Conservation (phyloP, 129 eudicot genomes). For the Escallonia rubra region DNA sequence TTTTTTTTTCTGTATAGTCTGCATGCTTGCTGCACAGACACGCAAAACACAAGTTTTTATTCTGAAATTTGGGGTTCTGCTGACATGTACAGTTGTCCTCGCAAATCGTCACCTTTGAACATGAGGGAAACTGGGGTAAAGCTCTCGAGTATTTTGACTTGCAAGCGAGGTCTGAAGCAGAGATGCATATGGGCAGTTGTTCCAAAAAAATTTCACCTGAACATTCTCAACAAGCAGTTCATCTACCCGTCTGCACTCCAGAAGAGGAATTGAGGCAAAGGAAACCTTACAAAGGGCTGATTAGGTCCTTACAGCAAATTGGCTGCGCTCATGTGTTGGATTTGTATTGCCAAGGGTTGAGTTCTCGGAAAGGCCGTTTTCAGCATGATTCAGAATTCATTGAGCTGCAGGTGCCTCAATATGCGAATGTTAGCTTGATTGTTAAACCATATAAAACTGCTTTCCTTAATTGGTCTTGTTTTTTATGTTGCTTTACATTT, state of each 20-base stretch:
- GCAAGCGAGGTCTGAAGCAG: slow-evolving; percentile 64
- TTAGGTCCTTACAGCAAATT: slow-evolving; percentile 85
- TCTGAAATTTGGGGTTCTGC: slow-evolving; percentile 4
- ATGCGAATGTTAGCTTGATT: background rate
- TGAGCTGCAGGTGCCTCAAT: slow-evolving; percentile 82
- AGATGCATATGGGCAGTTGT: slow-evolving; percentile 22
- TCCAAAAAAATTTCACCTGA: slow-evolving; percentile 25
- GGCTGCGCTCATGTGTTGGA: slow-evolving; percentile 93
- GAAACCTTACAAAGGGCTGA: slow-evolving; percentile 81
- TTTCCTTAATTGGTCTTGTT: background rate
- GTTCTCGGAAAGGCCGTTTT: slow-evolving; percentile 65
- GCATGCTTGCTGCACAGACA: too few relatives aligned
- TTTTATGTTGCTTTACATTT: background rate
- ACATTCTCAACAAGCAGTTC: slow-evolving; percentile 18
- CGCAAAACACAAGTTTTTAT: background rate
- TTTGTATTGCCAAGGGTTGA: slow-evolving; percentile 86
- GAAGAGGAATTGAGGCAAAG: slow-evolving; percentile 52
- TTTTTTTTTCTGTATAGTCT: too few relatives aligned
- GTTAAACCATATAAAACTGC: background rate
- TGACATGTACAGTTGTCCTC: slow-evolving; percentile 61
- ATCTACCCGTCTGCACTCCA: slow-evolving; percentile 23
- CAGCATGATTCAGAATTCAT: slow-evolving; percentile 79
- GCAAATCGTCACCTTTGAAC: slow-evolving; percentile 88
- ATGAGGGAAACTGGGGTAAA: slow-evolving; percentile 98
- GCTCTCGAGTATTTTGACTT: slow-evolving; percentile 96